These are phyloP conservation scores for Dryas integrifolia DNA, from an alignment of 331 rosid genomes.

Conservation along the genomic window DNA sequence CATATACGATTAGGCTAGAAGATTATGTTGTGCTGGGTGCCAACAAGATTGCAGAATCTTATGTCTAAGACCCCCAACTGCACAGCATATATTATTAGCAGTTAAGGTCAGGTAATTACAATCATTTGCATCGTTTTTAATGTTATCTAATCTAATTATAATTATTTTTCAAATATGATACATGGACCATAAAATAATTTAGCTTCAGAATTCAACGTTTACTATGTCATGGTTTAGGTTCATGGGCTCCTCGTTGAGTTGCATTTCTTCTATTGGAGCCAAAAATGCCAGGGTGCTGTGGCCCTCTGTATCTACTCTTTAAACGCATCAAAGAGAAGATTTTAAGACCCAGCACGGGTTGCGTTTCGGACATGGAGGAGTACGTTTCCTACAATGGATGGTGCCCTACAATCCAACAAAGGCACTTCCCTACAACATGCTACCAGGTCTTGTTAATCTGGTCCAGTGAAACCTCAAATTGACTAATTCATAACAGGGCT, in stretches of 20 bases:
- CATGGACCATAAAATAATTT: not conserved
- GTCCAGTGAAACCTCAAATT: not conserved
- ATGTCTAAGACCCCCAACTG: constrained; percentile 8
- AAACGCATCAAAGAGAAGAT: constrained; percentile 6
- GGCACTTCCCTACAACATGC: constrained; percentile 29
- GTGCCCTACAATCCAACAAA: constrained; percentile 4
- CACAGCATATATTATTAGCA: constrained; percentile 12
- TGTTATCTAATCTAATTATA: not conserved
- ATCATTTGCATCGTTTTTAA: not conserved
- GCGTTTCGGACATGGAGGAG: not conserved
- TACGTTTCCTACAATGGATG: not conserved
- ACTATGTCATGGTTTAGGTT: not conserved
- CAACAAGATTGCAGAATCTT: constrained; percentile 7
- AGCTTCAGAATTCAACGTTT: not conserved
- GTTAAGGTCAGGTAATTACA: constrained; percentile 1
- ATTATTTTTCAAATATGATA: no score
- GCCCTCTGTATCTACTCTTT: constrained; percentile 36
- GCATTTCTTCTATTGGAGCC: constrained; percentile 16
- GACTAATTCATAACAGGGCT: not conserved
- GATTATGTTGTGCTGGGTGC: constrained; percentile 17
- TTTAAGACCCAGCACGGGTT: not conserved
- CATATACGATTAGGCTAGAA: not conserved
- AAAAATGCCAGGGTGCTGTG: constrained; percentile 31
- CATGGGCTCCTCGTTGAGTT: no score
- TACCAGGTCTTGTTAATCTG: not conserved